Evolutionary conservation across 306 rosid genomes (phyloP).

Genomic region (Biancaea sappan): DNA sequence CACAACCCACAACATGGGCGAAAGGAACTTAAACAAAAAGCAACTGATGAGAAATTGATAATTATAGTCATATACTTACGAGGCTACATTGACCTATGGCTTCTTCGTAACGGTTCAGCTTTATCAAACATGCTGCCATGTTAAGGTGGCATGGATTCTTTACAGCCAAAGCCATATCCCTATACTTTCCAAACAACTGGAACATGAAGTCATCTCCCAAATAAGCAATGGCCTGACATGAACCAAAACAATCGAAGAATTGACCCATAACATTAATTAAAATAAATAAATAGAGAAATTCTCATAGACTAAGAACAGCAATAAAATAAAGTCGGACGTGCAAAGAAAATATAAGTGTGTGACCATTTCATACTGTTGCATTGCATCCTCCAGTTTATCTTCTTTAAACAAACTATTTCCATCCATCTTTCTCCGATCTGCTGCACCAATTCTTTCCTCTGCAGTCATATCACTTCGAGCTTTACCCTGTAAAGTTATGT

Average conservation of each 20-base stretch:
- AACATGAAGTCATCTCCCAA: slow-evolving; percentile 97
- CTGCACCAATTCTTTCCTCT: slow-evolving; percentile 91
- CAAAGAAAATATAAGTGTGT: slow-evolving; percentile 44
- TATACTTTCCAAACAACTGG: slow-evolving; percentile 89
- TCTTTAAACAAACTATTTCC: slow-evolving; percentile 88
- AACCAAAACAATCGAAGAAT: slow-evolving; percentile 33
- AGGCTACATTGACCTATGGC: slow-evolving; percentile 84
- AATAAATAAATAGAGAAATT: background rate
- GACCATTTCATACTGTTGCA: slow-evolving; percentile 99
- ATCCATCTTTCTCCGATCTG: slow-evolving; percentile 89
- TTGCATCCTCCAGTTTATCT: slow-evolving; percentile 93
- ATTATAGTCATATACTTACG: slow-evolving; percentile 50
- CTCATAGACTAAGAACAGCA: slow-evolving; percentile 5
- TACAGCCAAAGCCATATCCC: slow-evolving; percentile 93
- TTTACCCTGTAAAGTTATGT: slow-evolving; percentile 63
- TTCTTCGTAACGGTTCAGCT: slow-evolving; percentile 84
- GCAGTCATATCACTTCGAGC: slow-evolving; percentile 95
- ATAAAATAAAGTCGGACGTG: slow-evolving; percentile 20
- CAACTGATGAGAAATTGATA: slow-evolving; percentile 4
- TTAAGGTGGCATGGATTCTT: slow-evolving; percentile 98
- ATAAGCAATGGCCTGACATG: slow-evolving; percentile 84
- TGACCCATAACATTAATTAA: slow-evolving; percentile 7
- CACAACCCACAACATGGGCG: slow-evolving; percentile 9
- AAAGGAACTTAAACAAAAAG: background rate
- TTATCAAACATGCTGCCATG: slow-evolving; percentile 83